Evolutionary conservation across 352 stramenopile species (phyloP), one percentile per base, ranked within the genome.

Genomic region (Pythium utonaiense): DNA sequence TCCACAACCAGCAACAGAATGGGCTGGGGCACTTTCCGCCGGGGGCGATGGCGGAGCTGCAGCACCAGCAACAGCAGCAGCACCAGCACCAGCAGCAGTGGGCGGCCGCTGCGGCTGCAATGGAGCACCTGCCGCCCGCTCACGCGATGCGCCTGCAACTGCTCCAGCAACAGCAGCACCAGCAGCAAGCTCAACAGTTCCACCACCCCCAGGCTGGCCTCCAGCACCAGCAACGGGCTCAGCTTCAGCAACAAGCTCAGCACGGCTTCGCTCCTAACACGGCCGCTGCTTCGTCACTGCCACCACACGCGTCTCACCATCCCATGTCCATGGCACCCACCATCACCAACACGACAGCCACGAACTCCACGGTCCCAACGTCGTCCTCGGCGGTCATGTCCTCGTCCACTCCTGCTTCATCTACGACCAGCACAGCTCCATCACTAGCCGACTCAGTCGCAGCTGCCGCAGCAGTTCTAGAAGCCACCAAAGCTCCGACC

Each of bases 41-140:
- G 3, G 10, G 12, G 3, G 63, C 77, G 3, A 53, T 57, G 22
- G 58, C 51, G 44, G 66, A 71, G 52, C 44, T 57, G 31, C 53
- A 74, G 42, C 64, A 58, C 51, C 45, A 47, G 21, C 33, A 60
- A 49, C 64, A 58, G 53, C 45, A 47, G 21, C 33, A 60, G 49
- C 41, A 62, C 10, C 56, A 75, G 24, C 61, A 62, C 6, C 56
- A 59, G 24, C 59, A 72, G 22, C 52, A 70, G 30, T 68, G 75
- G 41, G 53, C 42, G 59, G 52, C 60, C 69, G 54, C 68, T 65
- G 24, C 65, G 63, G 36, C 62, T 50, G 48, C 66, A 41, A 19
- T 62, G 71, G 44, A 60, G 55, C 21, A 59, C 50, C 27, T 66
- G 30, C 58, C 64, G 24, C 50, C 58, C 1, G 38, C 57, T 6